Evolutionary conservation across 495 filamentous ascomycete species (phyloP).

Genomic region (Aspergillus cristatus): DNA sequence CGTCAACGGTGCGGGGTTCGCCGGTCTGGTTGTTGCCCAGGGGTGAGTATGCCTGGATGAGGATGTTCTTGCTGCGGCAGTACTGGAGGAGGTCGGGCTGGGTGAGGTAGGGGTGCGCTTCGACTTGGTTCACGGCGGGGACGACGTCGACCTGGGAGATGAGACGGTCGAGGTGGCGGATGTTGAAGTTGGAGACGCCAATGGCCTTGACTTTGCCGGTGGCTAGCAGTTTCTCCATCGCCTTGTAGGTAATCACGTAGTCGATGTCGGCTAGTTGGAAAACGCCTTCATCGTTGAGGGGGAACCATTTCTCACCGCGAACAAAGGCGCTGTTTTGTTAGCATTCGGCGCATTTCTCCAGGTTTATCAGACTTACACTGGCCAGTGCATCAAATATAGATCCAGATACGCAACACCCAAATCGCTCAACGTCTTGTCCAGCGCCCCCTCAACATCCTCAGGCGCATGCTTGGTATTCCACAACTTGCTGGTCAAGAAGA

Average conservation of each 20-base stretch:
- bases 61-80: constrained; percentile 41
- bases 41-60: constrained; percentile 52
- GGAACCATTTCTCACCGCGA: constrained; percentile 24
- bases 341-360: not conserved
- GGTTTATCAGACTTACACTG: constrained; percentile 26
- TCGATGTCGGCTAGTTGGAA: constrained; percentile 25
- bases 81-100: constrained; percentile 40
- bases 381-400: constrained; percentile 65
- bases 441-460: constrained; percentile 30
- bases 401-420: constrained; percentile 61
- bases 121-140: constrained; percentile 52
- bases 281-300: constrained; percentile 30
- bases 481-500: constrained; percentile 72
- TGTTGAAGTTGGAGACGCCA: constrained; percentile 49
- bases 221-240: constrained; percentile 48
- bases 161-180: constrained; percentile 35
- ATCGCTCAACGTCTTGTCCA: constrained; percentile 44
- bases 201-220: constrained; percentile 51
- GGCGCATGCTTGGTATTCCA: constrained; percentile 29
- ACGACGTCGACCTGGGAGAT: constrained; percentile 25
- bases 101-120: constrained; percentile 54
- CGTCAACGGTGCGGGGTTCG: constrained; percentile 29
- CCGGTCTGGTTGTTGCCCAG: constrained; percentile 39
- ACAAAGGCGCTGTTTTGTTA: constrained; percentile 15
- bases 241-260: constrained; percentile 57